phyloP scores from a whole-genome alignment of 805 yeast species.

The Nadsonia fulvescens region DNA sequence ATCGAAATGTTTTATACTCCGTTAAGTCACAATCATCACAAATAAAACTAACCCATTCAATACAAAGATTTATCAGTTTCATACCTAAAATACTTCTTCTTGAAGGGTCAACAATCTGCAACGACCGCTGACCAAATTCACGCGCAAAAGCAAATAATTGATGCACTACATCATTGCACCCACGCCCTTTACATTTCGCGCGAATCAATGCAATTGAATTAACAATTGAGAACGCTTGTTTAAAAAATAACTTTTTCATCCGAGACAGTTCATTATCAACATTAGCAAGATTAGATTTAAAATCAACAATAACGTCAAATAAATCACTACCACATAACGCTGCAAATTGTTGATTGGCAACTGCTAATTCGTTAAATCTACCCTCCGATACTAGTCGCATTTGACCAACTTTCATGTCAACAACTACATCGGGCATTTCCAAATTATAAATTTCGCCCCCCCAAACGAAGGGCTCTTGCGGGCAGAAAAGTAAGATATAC shows the following conservation, averaged over 20 bases:
- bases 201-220: slow-evolving; percentile 37
- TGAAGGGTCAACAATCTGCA: slow-evolving; percentile 42
- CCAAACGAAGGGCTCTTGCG: slow-evolving; percentile 80
- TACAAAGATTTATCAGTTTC: slow-evolving; percentile 54
- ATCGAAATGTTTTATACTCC: slow-evolving; percentile 76
- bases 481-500: slow-evolving; percentile 55
- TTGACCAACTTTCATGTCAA: slow-evolving; percentile 50
- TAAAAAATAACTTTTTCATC: slow-evolving; percentile 47
- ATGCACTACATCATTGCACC: slow-evolving; percentile 62
- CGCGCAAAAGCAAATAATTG: slow-evolving; percentile 59
- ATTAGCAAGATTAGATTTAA: slow-evolving; percentile 49
- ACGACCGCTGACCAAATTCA: slow-evolving; percentile 62
- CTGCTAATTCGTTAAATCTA: slow-evolving; percentile 38
- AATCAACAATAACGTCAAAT: slow-evolving; percentile 30
- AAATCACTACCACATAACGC: slow-evolving; percentile 35
- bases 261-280: slow-evolving; percentile 58
- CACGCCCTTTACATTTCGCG: slow-evolving; percentile 34
- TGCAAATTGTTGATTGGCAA: slow-evolving; percentile 37
- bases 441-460: slow-evolving; percentile 58
- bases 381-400: slow-evolving; percentile 53
- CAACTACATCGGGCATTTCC: slow-evolving; percentile 16
- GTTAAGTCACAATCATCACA: slow-evolving; percentile 92
- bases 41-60: slow-evolving; percentile 84
- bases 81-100: slow-evolving; percentile 52
- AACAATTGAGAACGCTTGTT: slow-evolving; percentile 46